A percentile compares a stretch with the other conserved stretches of the same genome.
These are phyloP conservation scores for Xylaria scruposa DNA, from an alignment of 495 filamentous ascomycete genomes.

Conservation along the genomic window DNA sequence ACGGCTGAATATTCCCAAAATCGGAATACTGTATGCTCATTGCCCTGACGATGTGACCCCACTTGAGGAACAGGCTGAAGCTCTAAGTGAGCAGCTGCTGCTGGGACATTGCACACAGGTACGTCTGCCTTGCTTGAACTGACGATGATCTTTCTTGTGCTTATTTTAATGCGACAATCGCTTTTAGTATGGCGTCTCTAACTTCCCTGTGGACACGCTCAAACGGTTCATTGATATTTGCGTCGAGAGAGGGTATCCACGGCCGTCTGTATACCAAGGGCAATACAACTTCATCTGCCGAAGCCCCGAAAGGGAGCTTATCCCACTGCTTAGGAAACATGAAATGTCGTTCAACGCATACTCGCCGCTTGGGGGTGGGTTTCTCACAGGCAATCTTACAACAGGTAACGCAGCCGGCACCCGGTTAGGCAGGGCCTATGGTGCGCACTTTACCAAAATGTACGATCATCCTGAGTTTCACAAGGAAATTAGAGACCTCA, in stretches of 20 bases:
- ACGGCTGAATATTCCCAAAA: not conserved
- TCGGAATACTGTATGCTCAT: not conserved
- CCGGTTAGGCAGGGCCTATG: not conserved
- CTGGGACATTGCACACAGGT: not conserved
- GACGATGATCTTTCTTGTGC: not conserved
- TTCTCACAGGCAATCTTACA: not conserved
- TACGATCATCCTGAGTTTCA: not conserved
- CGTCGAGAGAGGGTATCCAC: not conserved
- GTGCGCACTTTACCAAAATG: not conserved
- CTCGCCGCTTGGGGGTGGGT: not conserved
- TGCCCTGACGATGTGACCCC: not conserved
- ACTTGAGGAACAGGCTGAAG: not conserved
- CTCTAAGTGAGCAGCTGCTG: not conserved
- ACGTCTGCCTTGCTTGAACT: not conserved
- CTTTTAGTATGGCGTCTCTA: not conserved
- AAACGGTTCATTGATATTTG: not conserved
- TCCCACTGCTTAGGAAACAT: not conserved
- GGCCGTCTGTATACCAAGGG: not conserved
- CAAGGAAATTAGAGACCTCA: not conserved
- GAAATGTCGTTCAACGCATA: not conserved
- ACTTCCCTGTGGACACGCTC: not conserved
- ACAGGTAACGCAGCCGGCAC: not conserved
- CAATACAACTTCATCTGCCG: not conserved
- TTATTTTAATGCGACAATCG: not conserved
- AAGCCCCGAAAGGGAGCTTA: not conserved